phyloP scores from a whole-genome alignment of 2,329 filamentous ascomycete species.

The Dactylonectria estremocensis region DNA sequence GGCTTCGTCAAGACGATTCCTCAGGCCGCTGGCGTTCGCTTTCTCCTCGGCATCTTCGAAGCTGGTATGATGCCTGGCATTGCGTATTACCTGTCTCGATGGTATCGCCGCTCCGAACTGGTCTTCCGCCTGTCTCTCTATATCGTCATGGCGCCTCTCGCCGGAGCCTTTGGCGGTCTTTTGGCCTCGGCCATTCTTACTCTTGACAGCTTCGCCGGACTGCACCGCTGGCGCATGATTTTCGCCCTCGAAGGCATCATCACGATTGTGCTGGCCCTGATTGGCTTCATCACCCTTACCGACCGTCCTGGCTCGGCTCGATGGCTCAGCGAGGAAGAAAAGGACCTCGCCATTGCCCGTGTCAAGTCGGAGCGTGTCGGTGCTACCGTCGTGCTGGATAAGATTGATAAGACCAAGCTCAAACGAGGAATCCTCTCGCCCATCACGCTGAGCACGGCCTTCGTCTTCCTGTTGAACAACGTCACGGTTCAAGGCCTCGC shows the following conservation, averaged over 20 bases:
- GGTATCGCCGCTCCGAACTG: constrained; percentile 74
- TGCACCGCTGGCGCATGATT: constrained; percentile 77
- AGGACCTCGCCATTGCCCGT: constrained; percentile 67
- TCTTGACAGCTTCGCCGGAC: constrained; percentile 67
- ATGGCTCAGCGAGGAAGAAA: constrained; percentile 75
- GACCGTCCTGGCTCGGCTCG: constrained; percentile 75
- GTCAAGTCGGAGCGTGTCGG: constrained; percentile 65
- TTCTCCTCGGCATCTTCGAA: constrained; percentile 73
- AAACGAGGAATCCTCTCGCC: constrained; percentile 75
- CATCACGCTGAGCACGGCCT: constrained; percentile 62
- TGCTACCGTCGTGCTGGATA: constrained; percentile 69
- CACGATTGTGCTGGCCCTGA: constrained; percentile 63
- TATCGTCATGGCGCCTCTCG: constrained; percentile 75
- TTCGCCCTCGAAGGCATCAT: constrained; percentile 79
- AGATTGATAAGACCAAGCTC: constrained; percentile 71
- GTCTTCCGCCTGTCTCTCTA: constrained; percentile 75
- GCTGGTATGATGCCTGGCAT: constrained; percentile 76
- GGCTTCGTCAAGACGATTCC: constrained; percentile 70
- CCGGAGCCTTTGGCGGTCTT: constrained; percentile 77
- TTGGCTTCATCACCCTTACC: constrained; percentile 74
- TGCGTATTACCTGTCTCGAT: constrained; percentile 74
- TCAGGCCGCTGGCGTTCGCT: constrained; percentile 67
- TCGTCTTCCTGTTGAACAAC: constrained; percentile 76
- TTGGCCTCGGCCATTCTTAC: constrained; percentile 73
- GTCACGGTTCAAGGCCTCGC: constrained; percentile 80